Conservation (phyloP, 495 filamentous ascomycete genomes). For the Trypethelium eluteriae region DNA sequence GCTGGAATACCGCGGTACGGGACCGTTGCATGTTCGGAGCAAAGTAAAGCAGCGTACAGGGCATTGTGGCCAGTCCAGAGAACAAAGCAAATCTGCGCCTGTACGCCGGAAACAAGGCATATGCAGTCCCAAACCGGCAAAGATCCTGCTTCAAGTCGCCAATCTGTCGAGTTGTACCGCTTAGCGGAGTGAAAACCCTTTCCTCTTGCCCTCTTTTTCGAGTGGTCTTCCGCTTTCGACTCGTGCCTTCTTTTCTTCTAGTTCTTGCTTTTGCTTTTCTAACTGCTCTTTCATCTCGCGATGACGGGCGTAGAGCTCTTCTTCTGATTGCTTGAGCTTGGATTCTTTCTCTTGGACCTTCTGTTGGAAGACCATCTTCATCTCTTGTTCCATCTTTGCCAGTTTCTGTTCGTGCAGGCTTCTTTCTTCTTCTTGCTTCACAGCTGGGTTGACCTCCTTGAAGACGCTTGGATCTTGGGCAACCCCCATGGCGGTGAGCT, state of each 20-base stretch:
- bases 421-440: slow-evolving; percentile 99
- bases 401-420: slow-evolving; percentile 98
- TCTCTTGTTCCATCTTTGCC: slow-evolving; percentile 98
- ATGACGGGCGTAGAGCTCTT: slow-evolving; percentile 95
- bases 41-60: not conserved
- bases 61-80: not conserved
- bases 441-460: slow-evolving; percentile 99
- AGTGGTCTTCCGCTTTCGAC: slow-evolving; percentile 89
- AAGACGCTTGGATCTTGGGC: slow-evolving; percentile 97
- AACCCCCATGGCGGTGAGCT: slow-evolving; percentile 96
- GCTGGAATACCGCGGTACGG: not conserved
- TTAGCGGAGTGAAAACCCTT: slow-evolving; percentile 97
- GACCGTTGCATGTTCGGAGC: not conserved
- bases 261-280: slow-evolving; percentile 82
- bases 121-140: not conserved
- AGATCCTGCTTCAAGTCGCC: not conserved
- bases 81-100: not conserved
- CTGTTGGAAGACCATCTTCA: slow-evolving; percentile 99
- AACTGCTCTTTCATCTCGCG: slow-evolving; percentile 99
- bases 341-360: slow-evolving; percentile 99
- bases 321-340: slow-evolving; percentile 98
- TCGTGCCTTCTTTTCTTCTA: slow-evolving; percentile 94
- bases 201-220: slow-evolving; percentile 89
- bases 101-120: not conserved
- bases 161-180: not conserved